Conservation (phyloP, 2,329 filamentous ascomycete genomes). For the Alternaria rosae region DNA sequence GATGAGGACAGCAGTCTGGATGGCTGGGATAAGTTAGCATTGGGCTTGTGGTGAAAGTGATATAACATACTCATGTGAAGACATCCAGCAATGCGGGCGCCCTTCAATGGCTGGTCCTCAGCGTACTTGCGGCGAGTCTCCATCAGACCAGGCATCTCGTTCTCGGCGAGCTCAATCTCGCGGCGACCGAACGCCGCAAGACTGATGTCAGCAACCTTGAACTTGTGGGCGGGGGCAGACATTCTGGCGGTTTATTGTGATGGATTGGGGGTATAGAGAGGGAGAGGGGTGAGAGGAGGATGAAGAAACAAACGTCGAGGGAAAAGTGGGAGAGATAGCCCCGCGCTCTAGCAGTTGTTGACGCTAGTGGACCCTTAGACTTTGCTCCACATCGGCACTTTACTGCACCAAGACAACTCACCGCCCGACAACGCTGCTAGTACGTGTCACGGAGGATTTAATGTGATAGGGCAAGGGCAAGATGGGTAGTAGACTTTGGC, state of each 20-base stretch:
- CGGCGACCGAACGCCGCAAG: conserved; percentile 98
- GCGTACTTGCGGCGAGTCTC: conserved; percentile 92
- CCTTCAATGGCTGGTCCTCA: conserved; percentile 88
- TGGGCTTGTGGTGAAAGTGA: not conserved
- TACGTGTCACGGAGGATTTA: not conserved
- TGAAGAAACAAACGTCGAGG: conserved; percentile 10
- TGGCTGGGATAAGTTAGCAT: conserved; percentile 62
- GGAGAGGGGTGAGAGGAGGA: conserved; percentile 21
- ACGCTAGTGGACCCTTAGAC: conserved; percentile 18
- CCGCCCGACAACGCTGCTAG: not conserved
- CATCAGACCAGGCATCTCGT: conserved; percentile 95
- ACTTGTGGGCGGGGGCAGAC: conserved; percentile 85
- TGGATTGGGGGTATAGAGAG: conserved; percentile 16
- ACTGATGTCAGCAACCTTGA: conserved; percentile 98
- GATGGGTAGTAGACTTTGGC: not conserved
- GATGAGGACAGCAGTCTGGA: conserved; percentile 99
- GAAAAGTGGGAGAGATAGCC: conserved; percentile 23
- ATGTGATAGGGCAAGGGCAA: not conserved
- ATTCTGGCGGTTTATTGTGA: conserved; percentile 54
- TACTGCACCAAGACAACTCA: conserved; percentile 10
- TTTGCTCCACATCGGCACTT: conserved; percentile 14
- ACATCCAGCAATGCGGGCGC: conserved; percentile 96
- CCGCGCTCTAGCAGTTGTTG: conserved; percentile 16
- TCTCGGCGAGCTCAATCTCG: conserved; percentile 97
- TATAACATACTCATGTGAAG: conserved; percentile 84